Conservation (phyloP, 2,329 filamentous ascomycete species). For the Sporothrix inflata region DNA sequence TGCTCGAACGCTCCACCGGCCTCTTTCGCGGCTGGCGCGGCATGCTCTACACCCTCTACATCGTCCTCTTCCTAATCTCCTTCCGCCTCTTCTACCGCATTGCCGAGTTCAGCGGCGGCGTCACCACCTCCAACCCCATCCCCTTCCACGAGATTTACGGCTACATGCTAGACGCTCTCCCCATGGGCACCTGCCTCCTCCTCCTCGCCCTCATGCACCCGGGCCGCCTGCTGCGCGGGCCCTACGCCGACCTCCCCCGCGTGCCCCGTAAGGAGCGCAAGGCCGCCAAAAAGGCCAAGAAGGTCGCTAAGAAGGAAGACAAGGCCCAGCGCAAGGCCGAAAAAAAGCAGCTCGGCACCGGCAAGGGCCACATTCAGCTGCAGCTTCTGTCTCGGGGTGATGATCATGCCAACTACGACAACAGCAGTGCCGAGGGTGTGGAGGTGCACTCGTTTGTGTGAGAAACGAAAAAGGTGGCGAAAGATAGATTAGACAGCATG, state of each 20-base stretch:
- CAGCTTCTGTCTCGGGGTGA: not conserved
- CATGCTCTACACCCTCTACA: slow-evolving; percentile 43
- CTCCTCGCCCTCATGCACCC: slow-evolving; percentile 52
- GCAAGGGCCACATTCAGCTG: slow-evolving; percentile 18
- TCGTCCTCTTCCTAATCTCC: slow-evolving; percentile 43
- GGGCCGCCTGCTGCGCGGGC: slow-evolving; percentile 50
- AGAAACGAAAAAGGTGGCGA: not conserved
- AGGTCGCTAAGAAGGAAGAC: slow-evolving; percentile 20
- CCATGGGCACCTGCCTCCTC: slow-evolving; percentile 55
- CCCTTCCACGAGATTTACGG: slow-evolving; percentile 57
- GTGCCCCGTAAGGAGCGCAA: slow-evolving; percentile 51
- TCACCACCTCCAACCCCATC: slow-evolving; percentile 48
- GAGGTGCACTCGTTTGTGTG: not conserved
- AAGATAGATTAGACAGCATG: too few relatives aligned
- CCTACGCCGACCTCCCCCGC: slow-evolving; percentile 50
- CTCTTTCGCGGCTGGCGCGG: slow-evolving; percentile 39
- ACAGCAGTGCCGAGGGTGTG: not conserved
- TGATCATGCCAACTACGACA: not conserved
- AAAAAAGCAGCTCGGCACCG: slow-evolving; percentile 6
- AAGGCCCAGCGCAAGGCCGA: slow-evolving; percentile 27
- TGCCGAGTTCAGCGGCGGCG: slow-evolving; percentile 56
- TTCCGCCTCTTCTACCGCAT: slow-evolving; percentile 64
- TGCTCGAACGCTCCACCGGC: not conserved
- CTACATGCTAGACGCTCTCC: slow-evolving; percentile 55
- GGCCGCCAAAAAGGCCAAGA: slow-evolving; percentile 28